phyloP scores from a whole-genome alignment of 805 yeast species.

The Metschnikowia reukaufii region DNA sequence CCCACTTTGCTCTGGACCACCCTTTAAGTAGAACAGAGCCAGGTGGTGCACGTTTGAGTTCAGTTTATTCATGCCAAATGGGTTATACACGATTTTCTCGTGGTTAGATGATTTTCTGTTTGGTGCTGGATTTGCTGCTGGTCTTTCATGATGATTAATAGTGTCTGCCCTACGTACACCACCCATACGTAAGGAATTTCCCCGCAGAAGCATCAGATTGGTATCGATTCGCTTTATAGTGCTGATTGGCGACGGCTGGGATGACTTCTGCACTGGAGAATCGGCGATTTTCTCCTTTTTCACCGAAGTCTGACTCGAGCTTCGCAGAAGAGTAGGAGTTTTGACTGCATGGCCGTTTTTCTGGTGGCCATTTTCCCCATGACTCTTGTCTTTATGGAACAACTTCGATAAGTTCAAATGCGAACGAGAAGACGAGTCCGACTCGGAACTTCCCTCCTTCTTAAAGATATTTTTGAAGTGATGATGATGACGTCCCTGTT shows the following conservation, averaged over 20 bases:
- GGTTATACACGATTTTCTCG: slow-evolving; percentile 59
- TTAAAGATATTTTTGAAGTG: slow-evolving; percentile 25
- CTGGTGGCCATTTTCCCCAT: slow-evolving; percentile 2
- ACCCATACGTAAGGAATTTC: slow-evolving; percentile 16
- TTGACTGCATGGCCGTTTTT: neutral
- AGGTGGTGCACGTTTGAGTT: slow-evolving; percentile 24
- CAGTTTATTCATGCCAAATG: slow-evolving; percentile 54
- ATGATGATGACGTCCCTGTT: slow-evolving; percentile 17
- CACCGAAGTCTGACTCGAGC: slow-evolving; percentile 4
- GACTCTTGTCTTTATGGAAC: slow-evolving; percentile 23
- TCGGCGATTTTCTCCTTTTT: slow-evolving; percentile 1
- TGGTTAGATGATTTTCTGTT: slow-evolving; percentile 15
- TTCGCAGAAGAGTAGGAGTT: slow-evolving; percentile 4
- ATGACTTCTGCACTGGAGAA: slow-evolving; percentile 8
- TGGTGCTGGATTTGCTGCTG: slow-evolving; percentile 7
- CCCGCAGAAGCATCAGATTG: slow-evolving; percentile 9
- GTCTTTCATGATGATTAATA: slow-evolving; percentile 35
- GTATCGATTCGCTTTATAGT: slow-evolving; percentile 17
- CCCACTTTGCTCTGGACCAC: slow-evolving; percentile 41
- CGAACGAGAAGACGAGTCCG: slow-evolving; percentile 14
- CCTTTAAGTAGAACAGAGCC: slow-evolving; percentile 27
- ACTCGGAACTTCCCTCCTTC: slow-evolving; percentile 19
- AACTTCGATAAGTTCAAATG: slow-evolving; percentile 22
- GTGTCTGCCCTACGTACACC: slow-evolving; percentile 32
- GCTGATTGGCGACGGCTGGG: slow-evolving; percentile 7